A percentile compares a stretch with the other conserved stretches of the same genome.
Evolutionary conservation across 177 flowering plant genomes (phyloP).

Genomic region (Vitis hybrid): DNA sequence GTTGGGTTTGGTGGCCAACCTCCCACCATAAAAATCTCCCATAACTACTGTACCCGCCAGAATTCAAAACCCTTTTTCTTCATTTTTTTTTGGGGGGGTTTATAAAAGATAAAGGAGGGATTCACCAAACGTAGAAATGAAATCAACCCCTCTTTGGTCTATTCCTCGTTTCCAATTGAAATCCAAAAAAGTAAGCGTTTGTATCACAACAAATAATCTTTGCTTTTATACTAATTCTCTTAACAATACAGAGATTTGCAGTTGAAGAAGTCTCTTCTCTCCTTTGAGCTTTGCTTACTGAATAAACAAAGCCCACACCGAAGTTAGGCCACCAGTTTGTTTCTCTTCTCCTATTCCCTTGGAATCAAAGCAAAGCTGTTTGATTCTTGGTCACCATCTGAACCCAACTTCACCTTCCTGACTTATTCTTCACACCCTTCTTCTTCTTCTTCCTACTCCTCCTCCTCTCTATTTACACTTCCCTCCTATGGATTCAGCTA

Average conservation of each 20-base stretch:
- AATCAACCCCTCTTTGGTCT: not conserved
- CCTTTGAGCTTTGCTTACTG: constrained; percentile 33
- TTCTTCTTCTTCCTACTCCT: not conserved
- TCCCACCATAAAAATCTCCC: not conserved
- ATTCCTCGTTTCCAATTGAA: constrained; percentile 1
- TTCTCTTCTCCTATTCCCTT: constrained; percentile 46
- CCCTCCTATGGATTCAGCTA: too few relatives aligned
- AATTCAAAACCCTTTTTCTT: constrained; percentile 19
- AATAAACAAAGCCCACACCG: constrained; percentile 30
- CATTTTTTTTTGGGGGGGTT: not conserved
- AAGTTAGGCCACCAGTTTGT: constrained; percentile 75
- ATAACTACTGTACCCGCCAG: constrained; percentile 36
- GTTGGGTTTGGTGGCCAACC: constrained; percentile 41
- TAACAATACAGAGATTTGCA: constrained; percentile 9
- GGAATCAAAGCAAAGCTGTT: constrained; percentile 60
- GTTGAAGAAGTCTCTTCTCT: constrained; percentile 14
- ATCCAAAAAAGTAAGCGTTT: not conserved
- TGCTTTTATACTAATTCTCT: constrained; percentile 8
- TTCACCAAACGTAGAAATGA: not conserved
- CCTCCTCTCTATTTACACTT: too few relatives aligned
- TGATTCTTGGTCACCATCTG: constrained; percentile 86
- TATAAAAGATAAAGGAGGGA: not conserved
- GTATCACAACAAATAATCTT: constrained; percentile 5
- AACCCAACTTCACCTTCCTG: constrained; percentile 50
- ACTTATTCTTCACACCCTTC: constrained; percentile 15